Conservation (phyloP, 2,329 filamentous ascomycete species). For the Pseudogymnoascus sp. region DNA sequence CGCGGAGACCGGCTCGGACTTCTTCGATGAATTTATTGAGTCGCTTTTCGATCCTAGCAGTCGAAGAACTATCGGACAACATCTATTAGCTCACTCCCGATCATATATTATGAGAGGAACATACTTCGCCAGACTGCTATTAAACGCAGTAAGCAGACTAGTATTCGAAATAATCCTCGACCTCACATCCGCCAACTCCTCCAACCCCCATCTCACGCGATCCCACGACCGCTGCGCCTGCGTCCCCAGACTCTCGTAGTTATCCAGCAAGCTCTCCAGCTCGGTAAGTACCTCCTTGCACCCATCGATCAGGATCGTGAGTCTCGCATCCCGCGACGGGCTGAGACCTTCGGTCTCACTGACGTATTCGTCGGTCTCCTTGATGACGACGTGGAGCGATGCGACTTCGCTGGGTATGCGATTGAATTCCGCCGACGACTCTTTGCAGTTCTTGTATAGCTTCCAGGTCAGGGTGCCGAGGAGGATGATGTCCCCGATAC, state of each 20-base stretch:
- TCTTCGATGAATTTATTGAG: constrained; percentile 23
- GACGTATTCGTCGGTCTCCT: constrained; percentile 23
- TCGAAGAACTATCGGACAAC: constrained; percentile 20
- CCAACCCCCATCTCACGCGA: constrained; percentile 23
- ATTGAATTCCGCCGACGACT: constrained; percentile 23
- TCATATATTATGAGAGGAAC: background rate
- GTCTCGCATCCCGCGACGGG: constrained; percentile 16
- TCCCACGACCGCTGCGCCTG: constrained; percentile 25
- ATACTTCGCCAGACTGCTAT: constrained; percentile 21
- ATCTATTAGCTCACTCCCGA: constrained; percentile 1
- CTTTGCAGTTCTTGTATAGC: constrained; percentile 24
- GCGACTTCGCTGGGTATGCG: constrained; percentile 22
- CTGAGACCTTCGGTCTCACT: constrained; percentile 18
- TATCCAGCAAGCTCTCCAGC: constrained; percentile 19
- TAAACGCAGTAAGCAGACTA: constrained; percentile 23
- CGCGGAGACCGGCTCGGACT: constrained; percentile 21
- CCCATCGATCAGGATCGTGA: constrained; percentile 18
- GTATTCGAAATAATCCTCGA: constrained; percentile 21
- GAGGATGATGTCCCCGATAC: constrained; percentile 12
- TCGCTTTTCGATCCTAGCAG: constrained; percentile 20
- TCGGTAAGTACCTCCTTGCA: constrained; percentile 20
- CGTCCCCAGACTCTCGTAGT: constrained; percentile 23
- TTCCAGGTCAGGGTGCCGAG: constrained; percentile 16
- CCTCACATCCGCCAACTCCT: constrained; percentile 23
- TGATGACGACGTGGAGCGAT: constrained; percentile 23